Conservation (phyloP, 352 stramenopile genomes). For the Pythium rishiriense region DNA sequence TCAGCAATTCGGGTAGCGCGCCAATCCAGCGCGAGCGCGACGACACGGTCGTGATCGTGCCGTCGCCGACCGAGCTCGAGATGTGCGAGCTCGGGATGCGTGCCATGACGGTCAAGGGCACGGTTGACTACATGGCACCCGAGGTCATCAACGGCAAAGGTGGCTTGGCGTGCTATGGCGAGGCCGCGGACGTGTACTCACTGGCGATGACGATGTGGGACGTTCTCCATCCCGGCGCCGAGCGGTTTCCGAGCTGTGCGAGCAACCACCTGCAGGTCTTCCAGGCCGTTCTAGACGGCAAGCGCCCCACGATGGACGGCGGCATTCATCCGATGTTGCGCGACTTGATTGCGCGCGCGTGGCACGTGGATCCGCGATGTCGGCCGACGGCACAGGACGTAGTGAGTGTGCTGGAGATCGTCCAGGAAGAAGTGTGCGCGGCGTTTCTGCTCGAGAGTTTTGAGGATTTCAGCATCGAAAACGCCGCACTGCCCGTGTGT, state of each 20-base stretch:
- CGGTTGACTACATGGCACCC: slow-evolving; percentile 58
- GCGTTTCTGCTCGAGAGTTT: slow-evolving; percentile 30
- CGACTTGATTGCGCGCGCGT: slow-evolving; percentile 45
- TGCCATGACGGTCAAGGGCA: slow-evolving; percentile 44
- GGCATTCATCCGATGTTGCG: slow-evolving; percentile 37
- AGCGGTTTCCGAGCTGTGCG: slow-evolving; percentile 38
- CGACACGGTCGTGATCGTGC: not conserved
- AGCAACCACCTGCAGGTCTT: slow-evolving; percentile 41
- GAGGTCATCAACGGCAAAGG: slow-evolving; percentile 44
- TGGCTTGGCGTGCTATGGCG: slow-evolving; percentile 34
- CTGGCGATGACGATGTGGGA: slow-evolving; percentile 68
- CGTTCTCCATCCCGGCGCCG: slow-evolving; percentile 40
- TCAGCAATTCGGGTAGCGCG: not conserved
- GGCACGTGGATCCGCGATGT: slow-evolving; percentile 36
- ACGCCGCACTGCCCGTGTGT: slow-evolving; percentile 9
- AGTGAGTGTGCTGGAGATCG: slow-evolving; percentile 39
- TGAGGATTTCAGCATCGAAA: slow-evolving; percentile 25
- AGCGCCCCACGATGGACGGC: slow-evolving; percentile 28
- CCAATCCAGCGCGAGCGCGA: too few species aligned
- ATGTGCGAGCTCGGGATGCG: not conserved
- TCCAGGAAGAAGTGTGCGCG: slow-evolving; percentile 48
- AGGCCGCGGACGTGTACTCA: slow-evolving; percentile 57
- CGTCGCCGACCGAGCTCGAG: not conserved
- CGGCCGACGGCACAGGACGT: slow-evolving; percentile 45
- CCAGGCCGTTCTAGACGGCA: slow-evolving; percentile 48